These are phyloP conservation scores for Talaromyces sp. DNA, from an alignment of 2,329 filamentous ascomycete species.

Conservation along the genomic window DNA sequence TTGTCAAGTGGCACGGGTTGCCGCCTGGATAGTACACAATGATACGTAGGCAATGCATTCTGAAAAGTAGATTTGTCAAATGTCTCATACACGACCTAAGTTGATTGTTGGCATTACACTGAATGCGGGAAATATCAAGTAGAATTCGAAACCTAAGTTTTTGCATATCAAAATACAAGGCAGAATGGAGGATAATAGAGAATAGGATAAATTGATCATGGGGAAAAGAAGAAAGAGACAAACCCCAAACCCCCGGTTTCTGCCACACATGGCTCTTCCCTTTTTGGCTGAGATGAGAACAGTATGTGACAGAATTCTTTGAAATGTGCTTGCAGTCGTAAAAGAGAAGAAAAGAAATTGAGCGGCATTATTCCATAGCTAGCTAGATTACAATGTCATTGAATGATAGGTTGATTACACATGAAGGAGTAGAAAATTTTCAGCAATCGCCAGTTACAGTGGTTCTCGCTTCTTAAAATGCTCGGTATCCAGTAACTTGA, in stretches of 20 bases:
- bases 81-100: not conserved
- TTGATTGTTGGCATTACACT: not conserved
- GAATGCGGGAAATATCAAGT: not conserved
- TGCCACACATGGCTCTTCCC: constrained; percentile 4
- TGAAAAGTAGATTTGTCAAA: not conserved
- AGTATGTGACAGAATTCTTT: not conserved
- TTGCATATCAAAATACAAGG: not conserved
- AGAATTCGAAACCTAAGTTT: not conserved
- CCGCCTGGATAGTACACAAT: not conserved
- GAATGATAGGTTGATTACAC: constrained; percentile 16
- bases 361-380: constrained; percentile 17
- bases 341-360: constrained; percentile 10
- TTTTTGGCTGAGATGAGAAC: not conserved
- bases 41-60: not conserved
- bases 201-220: not conserved
- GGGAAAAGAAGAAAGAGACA: not conserved
- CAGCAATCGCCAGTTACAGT: constrained; percentile 6
- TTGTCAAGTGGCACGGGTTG: not conserved
- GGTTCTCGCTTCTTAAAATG: constrained; percentile 43
- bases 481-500: constrained; percentile 74
- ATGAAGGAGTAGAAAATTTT: constrained; percentile 11
- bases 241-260: constrained; percentile 4
- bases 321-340: not conserved
- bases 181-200: not conserved
- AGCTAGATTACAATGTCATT: constrained; percentile 19